A percentile compares a stretch with the other conserved stretches of the same genome.
phyloP scores from a whole-genome alignment of 306 rosid species.

The Dryas alaskensis region DNA sequence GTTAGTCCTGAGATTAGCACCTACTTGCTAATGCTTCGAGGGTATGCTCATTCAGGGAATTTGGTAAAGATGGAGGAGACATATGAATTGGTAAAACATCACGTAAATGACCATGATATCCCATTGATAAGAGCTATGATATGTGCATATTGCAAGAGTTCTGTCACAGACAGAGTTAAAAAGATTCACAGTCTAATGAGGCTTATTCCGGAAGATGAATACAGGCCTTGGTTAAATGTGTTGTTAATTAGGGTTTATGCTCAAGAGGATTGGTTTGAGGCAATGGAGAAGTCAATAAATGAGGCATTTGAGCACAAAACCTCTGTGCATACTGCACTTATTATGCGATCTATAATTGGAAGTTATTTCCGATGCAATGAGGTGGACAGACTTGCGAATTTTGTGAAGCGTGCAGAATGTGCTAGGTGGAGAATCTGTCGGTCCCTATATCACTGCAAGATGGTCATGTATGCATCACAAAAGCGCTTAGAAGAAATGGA shows the following conservation, averaged over 20 bases:
- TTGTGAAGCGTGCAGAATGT: slow-evolving; percentile 60
- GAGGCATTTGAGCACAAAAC: slow-evolving; percentile 64
- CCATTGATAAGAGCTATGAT: slow-evolving; percentile 65
- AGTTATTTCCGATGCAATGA: slow-evolving; percentile 63
- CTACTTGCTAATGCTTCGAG: slow-evolving; percentile 67
- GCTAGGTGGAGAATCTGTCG: slow-evolving; percentile 64
- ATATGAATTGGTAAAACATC: slow-evolving; percentile 47
- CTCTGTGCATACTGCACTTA: slow-evolving; percentile 18
- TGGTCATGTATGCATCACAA: slow-evolving; percentile 63
- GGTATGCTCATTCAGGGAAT: slow-evolving; percentile 64
- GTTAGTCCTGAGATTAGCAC: slow-evolving; percentile 50
- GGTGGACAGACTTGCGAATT: slow-evolving; percentile 52
- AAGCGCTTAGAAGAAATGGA: slow-evolving; percentile 62
- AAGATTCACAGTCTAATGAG: slow-evolving; percentile 52
- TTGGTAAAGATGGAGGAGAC: slow-evolving; percentile 72
- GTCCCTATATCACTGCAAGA: slow-evolving; percentile 73
- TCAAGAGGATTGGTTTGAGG: slow-evolving; percentile 50
- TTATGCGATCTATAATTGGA: slow-evolving; percentile 51
- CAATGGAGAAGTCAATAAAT: slow-evolving; percentile 67
- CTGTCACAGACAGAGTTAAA: slow-evolving; percentile 42
- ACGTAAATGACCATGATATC: slow-evolving; percentile 32
- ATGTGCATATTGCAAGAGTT: slow-evolving; percentile 76
- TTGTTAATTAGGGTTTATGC: slow-evolving; percentile 67
- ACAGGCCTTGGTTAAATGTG: slow-evolving; percentile 75
- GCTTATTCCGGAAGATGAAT: slow-evolving; percentile 57